phyloP scores from a whole-genome alignment of 495 filamentous ascomycete genomes.

The Hypomontagnella submonticulosa region DNA sequence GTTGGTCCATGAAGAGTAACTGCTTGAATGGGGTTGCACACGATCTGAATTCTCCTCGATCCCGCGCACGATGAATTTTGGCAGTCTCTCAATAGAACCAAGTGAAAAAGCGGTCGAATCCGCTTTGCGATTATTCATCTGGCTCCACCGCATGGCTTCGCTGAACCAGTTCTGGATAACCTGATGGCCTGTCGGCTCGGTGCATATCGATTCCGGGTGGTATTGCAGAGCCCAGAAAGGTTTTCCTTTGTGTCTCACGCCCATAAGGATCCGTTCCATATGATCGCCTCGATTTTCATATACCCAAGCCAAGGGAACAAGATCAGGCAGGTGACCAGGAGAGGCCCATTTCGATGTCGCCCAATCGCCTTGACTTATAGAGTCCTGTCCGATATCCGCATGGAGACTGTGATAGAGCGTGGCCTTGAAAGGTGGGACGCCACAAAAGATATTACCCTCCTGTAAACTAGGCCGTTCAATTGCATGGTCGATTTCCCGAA shows the following conservation, averaged over 20 bases:
- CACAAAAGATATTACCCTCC: conserved; percentile 56
- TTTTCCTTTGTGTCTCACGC: conserved; percentile 70
- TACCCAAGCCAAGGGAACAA: conserved; percentile 76
- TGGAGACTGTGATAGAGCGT: conserved; percentile 91
- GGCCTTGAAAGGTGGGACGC: conserved; percentile 68
- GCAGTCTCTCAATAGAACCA: conserved; percentile 39
- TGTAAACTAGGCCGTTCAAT: conserved; percentile 45
- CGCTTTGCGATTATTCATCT: conserved; percentile 30
- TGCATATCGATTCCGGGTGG: conserved; percentile 94
- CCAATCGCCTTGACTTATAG: conserved; percentile 50
- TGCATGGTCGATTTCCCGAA: conserved; percentile 68
- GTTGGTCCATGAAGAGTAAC: conserved; percentile 13
- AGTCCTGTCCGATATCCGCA: conserved; percentile 64
- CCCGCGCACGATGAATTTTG: background rate
- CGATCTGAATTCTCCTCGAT: background rate
- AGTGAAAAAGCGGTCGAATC: background rate
- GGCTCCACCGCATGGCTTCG: conserved; percentile 66
- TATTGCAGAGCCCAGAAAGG: conserved; percentile 95
- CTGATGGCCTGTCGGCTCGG: conserved; percentile 70
- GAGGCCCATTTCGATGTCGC: conserved; percentile 45
- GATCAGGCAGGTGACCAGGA: conserved; percentile 44
- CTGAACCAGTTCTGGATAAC: conserved; percentile 84
- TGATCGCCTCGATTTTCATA: conserved; percentile 56
- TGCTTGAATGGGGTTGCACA: conserved; percentile 14
- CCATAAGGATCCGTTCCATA: conserved; percentile 78